phyloP scores from a whole-genome alignment of 257 asterid species.

The Ehretia macrophylla region DNA sequence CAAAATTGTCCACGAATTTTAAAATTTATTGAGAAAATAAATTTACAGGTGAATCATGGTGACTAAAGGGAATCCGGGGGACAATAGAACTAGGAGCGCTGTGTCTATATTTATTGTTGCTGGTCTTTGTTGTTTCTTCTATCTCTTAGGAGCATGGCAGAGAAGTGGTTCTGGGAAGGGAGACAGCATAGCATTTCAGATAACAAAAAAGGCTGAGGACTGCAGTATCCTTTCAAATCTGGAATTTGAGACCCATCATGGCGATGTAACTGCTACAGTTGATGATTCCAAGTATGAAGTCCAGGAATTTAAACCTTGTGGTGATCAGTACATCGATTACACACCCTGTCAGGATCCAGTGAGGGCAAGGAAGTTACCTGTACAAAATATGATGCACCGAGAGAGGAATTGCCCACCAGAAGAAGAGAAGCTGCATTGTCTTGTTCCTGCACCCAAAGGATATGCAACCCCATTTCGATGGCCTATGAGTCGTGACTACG shows the following conservation, averaged over 20 bases:
- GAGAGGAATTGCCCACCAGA: slow-evolving; percentile 46
- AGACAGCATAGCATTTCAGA: slow-evolving; percentile 35
- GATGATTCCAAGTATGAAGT: slow-evolving; percentile 19
- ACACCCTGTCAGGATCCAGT: slow-evolving; percentile 46
- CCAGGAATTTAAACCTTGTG: slow-evolving; percentile 23
- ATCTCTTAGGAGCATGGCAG: slow-evolving; percentile 40
- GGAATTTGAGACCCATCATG: slow-evolving; percentile 35
- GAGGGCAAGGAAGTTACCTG: slow-evolving; percentile 38
- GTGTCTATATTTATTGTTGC: slow-evolving; percentile 26
- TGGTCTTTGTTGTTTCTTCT: slow-evolving; percentile 35
- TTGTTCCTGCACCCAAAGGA: slow-evolving; percentile 44
- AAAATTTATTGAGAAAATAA: not conserved
- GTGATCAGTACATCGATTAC: slow-evolving; percentile 27
- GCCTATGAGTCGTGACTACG: slow-evolving; percentile 48
- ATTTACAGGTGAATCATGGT: slow-evolving; percentile 33
- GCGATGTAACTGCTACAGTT: slow-evolving; percentile 10
- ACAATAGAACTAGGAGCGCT: slow-evolving; percentile 24
- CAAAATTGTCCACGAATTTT: not conserved
- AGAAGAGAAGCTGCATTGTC: slow-evolving; percentile 36
- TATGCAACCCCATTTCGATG: slow-evolving; percentile 38
- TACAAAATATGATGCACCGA: slow-evolving; percentile 36
- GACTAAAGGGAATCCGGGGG: slow-evolving; percentile 39
- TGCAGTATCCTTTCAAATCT: slow-evolving; percentile 31
- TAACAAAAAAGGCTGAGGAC: slow-evolving; percentile 33
- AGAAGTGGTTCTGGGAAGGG: slow-evolving; percentile 46